These are phyloP conservation scores for Parsonsia alboflavescens DNA, from an alignment of 257 asterid species.

Conservation along the genomic window DNA sequence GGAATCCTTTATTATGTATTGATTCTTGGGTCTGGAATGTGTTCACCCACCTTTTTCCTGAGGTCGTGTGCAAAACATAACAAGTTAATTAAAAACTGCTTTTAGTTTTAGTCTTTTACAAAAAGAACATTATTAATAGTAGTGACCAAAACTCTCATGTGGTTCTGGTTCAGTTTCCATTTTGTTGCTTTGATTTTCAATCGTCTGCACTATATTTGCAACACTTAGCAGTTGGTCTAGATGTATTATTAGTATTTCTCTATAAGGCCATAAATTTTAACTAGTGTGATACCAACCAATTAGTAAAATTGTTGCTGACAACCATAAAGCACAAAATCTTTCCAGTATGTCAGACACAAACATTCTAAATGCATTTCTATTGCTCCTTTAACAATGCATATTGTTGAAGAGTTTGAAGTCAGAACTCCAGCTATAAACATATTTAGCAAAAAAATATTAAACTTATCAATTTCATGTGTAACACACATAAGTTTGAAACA, in stretches of 20 bases:
- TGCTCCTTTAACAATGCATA: background rate
- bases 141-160: too few relatives aligned
- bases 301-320: background rate
- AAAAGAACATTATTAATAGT: background rate
- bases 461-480: background rate
- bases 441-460: background rate
- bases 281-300: background rate
- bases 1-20: background rate
- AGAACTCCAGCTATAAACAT: background rate
- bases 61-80: background rate
- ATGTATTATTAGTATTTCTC: background rate
- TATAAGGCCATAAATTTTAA: background rate
- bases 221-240: background rate
- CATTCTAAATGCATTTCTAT: background rate
- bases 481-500: background rate
- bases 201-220: background rate
- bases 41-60: background rate
- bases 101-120: too few relatives aligned
- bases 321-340: background rate
- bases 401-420: background rate
- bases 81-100: background rate
- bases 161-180: background rate
- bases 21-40: background rate
- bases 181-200: background rate
- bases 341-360: background rate